phyloP scores from a whole-genome alignment of 306 rosid species.

The Cicer pinnatifidum region DNA sequence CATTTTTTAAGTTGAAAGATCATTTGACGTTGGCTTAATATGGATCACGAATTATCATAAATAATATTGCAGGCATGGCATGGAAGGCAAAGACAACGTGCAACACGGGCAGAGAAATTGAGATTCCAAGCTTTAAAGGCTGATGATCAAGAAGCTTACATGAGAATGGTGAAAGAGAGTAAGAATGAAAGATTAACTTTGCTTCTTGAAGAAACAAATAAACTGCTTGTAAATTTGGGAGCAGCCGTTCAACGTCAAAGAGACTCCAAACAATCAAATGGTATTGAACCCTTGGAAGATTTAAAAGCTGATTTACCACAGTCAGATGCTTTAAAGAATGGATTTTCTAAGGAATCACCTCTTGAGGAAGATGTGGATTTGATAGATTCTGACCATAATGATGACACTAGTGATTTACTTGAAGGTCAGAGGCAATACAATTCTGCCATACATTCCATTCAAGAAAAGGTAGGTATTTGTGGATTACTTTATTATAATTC shows the following conservation, averaged over 20 bases:
- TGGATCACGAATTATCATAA: slow-evolving; percentile 37
- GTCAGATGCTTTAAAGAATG: slow-evolving; percentile 70
- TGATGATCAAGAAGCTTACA: slow-evolving; percentile 99
- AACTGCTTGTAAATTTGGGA: slow-evolving; percentile 92
- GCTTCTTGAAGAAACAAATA: slow-evolving; percentile 98
- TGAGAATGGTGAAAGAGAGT: slow-evolving; percentile 99
- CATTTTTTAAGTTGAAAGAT: slow-evolving; percentile 22
- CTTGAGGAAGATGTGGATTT: slow-evolving; percentile 72
- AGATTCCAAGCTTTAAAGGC: slow-evolving; percentile 98
- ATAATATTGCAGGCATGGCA: slow-evolving; percentile 81
- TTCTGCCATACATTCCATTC: slow-evolving; percentile 97
- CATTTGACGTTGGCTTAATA: slow-evolving; percentile 24
- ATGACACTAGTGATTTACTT: slow-evolving; percentile 84
- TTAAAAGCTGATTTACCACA: slow-evolving; percentile 75
- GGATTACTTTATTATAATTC: slow-evolving; percentile 21
- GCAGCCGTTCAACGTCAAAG: slow-evolving; percentile 99
- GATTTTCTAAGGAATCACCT: slow-evolving; percentile 62
- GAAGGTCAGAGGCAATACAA: slow-evolving; percentile 98
- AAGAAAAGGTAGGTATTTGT: slow-evolving; percentile 71
- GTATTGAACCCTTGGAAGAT: slow-evolving; percentile 74
- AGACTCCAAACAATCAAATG: slow-evolving; percentile 78
- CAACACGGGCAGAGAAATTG: slow-evolving; percentile 92
- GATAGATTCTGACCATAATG: slow-evolving; percentile 76
- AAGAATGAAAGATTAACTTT: slow-evolving; percentile 90
- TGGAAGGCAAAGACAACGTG: slow-evolving; percentile 96